A percentile compares a stretch with the other conserved stretches of the same genome.
Evolutionary conservation across 805 yeast genomes (phyloP).

Genomic region (Candida dendrica): DNA sequence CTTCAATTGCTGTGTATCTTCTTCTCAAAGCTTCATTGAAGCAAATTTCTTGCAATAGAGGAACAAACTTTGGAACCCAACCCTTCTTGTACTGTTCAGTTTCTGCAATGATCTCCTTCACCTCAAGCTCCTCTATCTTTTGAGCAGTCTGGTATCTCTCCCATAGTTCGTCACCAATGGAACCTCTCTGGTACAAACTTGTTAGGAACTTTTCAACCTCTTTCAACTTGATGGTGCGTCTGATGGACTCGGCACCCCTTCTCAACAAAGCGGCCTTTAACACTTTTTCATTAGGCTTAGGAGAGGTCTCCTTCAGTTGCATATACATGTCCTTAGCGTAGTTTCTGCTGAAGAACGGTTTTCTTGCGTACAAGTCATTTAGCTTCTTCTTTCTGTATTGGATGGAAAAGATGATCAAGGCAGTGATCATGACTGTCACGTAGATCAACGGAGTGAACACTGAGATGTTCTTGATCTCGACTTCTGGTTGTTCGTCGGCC

Average conservation of each 20-base stretch:
- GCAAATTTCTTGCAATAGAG: constrained; percentile 80
- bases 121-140: constrained; percentile 74
- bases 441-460: constrained; percentile 71
- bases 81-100: constrained; percentile 68
- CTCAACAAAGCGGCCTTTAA: constrained; percentile 59
- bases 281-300: constrained; percentile 70
- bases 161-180: constrained; percentile 84
- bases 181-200: constrained; percentile 75
- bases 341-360: constrained; percentile 70
- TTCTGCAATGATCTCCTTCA: constrained; percentile 68
- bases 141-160: constrained; percentile 72
- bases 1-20: constrained; percentile 40
- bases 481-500: constrained; percentile 1
- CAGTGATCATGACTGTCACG: constrained; percentile 57
- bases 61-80: constrained; percentile 74
- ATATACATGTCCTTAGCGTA: constrained; percentile 57
- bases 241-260: constrained; percentile 82
- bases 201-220: constrained; percentile 69
- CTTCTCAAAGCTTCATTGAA: constrained; percentile 87
- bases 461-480: constrained; percentile 28
- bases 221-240: constrained; percentile 74
- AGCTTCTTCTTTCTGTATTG: constrained; percentile 53
- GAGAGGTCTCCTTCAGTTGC: constrained; percentile 43
- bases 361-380: constrained; percentile 46
- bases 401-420: constrained; percentile 63